Base-by-base conservation (phyloP, 345 rosid genomes). In the Stellera chamaejasme region DNA sequence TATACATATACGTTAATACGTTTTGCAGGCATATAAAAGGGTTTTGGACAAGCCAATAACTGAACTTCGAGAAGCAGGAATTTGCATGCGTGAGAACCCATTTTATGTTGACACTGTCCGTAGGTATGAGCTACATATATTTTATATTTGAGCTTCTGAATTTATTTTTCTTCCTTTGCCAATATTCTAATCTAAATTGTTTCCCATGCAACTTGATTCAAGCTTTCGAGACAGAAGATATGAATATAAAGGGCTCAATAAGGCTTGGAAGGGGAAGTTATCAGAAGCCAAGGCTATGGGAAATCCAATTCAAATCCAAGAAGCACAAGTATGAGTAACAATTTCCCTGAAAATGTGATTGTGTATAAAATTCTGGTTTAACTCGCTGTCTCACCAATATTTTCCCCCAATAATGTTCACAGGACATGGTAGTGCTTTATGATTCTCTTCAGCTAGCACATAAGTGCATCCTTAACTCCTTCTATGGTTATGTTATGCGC, bases 401-500 rank as follows among this genome's bases (percentile, higher is more conserved):
- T 56, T 48, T 69, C 73, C 48, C 63, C 52, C 56, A 14, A 53
- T 60, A 44, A 59, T 71, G 62, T 61, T 61, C 65, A 69, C 82
- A 92, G 98, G 95, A 92, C 70, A 82, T 92, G 98, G 95, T 92
- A 49, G 93, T 92, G 68, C 87, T 92, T 66, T 92, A 92, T 67
- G 98, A 88, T 79, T 92, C 98, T 63, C 70, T 92, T 67, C 98
- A 92, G 78, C 95, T 92, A 50, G 96, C 98, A 68, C 98, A 88
- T 74, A 92, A 92, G 68, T 86, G 95, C 65, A 92, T 92, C 11
- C 96, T 88, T 67, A 92, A 92, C 74, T 92, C 98, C 23, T 92
- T 92, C 72, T 92, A 92, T 71, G 98, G 98, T 75, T 92, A 92
- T 78, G 98, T 92, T 74, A 92, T 92, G 98, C 95, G 95, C 76